A percentile compares a stretch with the other conserved stretches of the same genome.
These are phyloP conservation scores for Penicillium fuscoglaucum DNA, from an alignment of 2,329 filamentous ascomycete species.

Conservation along the genomic window DNA sequence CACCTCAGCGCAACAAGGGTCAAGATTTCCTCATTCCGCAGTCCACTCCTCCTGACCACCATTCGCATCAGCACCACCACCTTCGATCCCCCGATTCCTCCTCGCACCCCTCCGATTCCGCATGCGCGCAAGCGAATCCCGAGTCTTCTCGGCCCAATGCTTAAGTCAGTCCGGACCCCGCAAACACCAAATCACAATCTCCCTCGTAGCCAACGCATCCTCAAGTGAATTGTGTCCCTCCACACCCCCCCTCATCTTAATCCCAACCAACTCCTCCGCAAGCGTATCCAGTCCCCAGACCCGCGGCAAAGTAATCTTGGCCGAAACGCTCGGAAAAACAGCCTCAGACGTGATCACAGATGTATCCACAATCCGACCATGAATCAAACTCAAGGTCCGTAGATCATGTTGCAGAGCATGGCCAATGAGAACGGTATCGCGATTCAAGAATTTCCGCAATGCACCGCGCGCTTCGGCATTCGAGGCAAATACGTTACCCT, in stretches of 20 bases:
- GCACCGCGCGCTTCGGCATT: not conserved
- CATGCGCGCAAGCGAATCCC: not conserved
- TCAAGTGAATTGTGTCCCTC: not conserved
- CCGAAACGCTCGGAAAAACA: not conserved
- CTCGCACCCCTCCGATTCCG: not conserved
- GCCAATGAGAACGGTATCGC: not conserved
- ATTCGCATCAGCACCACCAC: too few relatives aligned
- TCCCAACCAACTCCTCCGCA: not conserved
- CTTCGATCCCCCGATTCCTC: not conserved
- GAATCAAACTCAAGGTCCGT: not conserved
- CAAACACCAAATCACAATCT: not conserved
- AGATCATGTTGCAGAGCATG: not conserved
- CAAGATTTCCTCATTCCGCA: not conserved
- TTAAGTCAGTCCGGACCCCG: not conserved
- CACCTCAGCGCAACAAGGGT: not conserved
- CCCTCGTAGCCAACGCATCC: not conserved
- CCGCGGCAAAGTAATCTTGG: not conserved
- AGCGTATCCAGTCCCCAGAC: not conserved
- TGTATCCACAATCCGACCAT: not conserved
- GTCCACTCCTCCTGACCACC: not conserved
- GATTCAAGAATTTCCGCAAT: not conserved
- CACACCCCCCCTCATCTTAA: not conserved
- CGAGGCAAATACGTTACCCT: not conserved
- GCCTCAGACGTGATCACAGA: not conserved
- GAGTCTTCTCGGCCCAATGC: not conserved